phyloP scores from a whole-genome alignment of 2,329 filamentous ascomycete genomes.

The Lasiodiplodia citricola region DNA sequence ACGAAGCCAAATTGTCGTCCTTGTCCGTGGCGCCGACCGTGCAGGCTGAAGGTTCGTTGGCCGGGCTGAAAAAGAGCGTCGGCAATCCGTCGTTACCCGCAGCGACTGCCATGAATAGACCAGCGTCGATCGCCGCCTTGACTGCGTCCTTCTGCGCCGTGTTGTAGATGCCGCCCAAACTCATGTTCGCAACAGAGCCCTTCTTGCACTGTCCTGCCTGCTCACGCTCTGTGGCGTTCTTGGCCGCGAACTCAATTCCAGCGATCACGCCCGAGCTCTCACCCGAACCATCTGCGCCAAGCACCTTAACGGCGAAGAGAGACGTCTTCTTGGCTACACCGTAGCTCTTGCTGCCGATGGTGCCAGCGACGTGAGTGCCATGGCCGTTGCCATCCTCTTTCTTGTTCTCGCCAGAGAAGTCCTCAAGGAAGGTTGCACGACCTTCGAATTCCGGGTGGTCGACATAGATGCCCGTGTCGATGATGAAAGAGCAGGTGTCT shows the following conservation, averaged over 20 bases:
- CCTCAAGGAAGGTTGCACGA: constrained; percentile 40
- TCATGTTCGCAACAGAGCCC: constrained; percentile 50
- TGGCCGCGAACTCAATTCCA: constrained; percentile 55
- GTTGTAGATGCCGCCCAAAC: constrained; percentile 57
- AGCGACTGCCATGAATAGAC: constrained; percentile 53
- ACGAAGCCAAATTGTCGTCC: constrained; percentile 44
- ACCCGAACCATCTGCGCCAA: constrained; percentile 60
- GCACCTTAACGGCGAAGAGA: constrained; percentile 58
- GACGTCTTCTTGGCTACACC: constrained; percentile 55
- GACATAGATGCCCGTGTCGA: constrained; percentile 56
- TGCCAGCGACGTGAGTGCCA: constrained; percentile 56
- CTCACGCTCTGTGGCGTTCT: constrained; percentile 55
- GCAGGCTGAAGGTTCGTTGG: constrained; percentile 41
- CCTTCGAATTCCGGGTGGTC: constrained; percentile 51
- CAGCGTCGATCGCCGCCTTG: constrained; percentile 41
- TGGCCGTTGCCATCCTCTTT: constrained; percentile 51
- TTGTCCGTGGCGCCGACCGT: constrained; percentile 55
- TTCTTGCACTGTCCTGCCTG: constrained; percentile 51
- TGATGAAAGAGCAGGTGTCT: constrained; percentile 55
- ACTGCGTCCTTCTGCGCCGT: constrained; percentile 37
- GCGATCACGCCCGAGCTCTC: constrained; percentile 55
- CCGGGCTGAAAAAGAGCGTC: constrained; percentile 41
- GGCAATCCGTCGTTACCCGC: constrained; percentile 48
- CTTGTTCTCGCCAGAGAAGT: constrained; percentile 42
- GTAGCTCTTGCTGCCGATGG: constrained; percentile 49